Evolutionary conservation across 768 basidiomycete genomes (phyloP).

Genomic region (Tylopilus subfusipes): DNA sequence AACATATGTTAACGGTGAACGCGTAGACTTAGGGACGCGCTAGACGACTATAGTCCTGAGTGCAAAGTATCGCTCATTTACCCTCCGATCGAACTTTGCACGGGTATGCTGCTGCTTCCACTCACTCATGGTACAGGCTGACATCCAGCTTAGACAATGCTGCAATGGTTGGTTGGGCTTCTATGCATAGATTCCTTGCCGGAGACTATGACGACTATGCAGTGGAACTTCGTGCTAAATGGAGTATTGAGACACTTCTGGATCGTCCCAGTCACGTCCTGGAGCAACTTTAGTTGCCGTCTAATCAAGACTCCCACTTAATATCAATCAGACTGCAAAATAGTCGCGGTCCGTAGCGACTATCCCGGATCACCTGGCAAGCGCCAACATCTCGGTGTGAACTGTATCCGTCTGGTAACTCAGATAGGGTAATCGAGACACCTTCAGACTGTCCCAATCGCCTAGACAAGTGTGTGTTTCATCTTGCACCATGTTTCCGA

Average conservation of each 20-base stretch:
- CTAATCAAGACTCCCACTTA: not conserved
- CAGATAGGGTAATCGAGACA: not conserved
- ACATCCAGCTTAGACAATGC: conserved; percentile 70
- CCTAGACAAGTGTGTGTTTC: not conserved
- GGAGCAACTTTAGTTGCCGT: not conserved
- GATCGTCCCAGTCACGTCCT: not conserved
- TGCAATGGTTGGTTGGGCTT: conserved; percentile 94
- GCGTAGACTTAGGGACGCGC: conserved; percentile 32
- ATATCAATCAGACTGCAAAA: not conserved
- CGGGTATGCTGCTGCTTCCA: conserved; percentile 46
- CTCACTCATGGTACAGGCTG: not conserved
- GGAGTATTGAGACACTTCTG: conserved; percentile 61
- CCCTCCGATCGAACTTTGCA: conserved; percentile 79
- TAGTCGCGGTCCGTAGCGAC: not conserved
- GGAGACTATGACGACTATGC: conserved; percentile 60
- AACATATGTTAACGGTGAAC: not conserved
- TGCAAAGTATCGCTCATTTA: conserved; percentile 51
- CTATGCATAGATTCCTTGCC: conserved; percentile 72
- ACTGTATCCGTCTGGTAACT: conserved; percentile 8
- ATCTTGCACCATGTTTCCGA: not conserved
- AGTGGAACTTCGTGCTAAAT: conserved; percentile 62
- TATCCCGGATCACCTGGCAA: not conserved
- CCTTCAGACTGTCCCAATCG: not conserved
- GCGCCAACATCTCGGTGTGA: not conserved
- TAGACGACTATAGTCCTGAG: conserved; percentile 28